Evolutionary conservation across 208 protist genomes (phyloP), one percentile per base, ranked within the genome.

Genomic region (Acanthamoeba triangularis): DNA sequence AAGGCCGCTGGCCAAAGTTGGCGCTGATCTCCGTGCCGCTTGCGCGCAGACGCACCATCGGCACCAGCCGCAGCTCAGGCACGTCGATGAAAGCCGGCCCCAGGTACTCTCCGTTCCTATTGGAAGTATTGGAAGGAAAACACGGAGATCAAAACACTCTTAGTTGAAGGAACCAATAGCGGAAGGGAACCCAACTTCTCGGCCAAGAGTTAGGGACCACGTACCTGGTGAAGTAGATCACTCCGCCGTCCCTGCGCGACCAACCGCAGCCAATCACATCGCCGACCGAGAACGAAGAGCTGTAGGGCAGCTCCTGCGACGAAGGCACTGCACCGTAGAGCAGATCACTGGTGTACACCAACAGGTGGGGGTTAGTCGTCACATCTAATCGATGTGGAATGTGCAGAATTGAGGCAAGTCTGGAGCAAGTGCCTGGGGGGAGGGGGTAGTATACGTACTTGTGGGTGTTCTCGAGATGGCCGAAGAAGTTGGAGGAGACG

Each of bases 251-350:
- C 14, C 90, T 37, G 33, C 56, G n/a, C 6, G 72, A 76, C 94
- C 94, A 96, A 18, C 94, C 94, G 67, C 95, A 96, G 76, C 95
- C 95, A 33, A 96, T 85, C 49, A 95, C 92, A 63, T 96, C 95
- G 25, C 95, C 95, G 11, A 76, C 44, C 2, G 25, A n/a, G 74
- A 84, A 96, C 35, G 59, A 59, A 1, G 90, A 52, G 28, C 76
- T 35, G 69, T 95, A 96, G 44, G 90, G 49, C 5, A 78, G 54
- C 88, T 93, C 88, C 28, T 93, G 88, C 7, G 88, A 72, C 23
- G 56, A 78, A 11, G 67, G 59, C 37, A 78, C 88, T n/a, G 63
- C 30, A n/a, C 63, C 88, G 37, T 93, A 93, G 61, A 93, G 88
- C 14, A 78, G 88, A 30, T 93, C 88, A 35, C 74, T 82, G 25